phyloP scores from a whole-genome alignment of 768 basidiomycete species.

The Phallus indusiatus region DNA sequence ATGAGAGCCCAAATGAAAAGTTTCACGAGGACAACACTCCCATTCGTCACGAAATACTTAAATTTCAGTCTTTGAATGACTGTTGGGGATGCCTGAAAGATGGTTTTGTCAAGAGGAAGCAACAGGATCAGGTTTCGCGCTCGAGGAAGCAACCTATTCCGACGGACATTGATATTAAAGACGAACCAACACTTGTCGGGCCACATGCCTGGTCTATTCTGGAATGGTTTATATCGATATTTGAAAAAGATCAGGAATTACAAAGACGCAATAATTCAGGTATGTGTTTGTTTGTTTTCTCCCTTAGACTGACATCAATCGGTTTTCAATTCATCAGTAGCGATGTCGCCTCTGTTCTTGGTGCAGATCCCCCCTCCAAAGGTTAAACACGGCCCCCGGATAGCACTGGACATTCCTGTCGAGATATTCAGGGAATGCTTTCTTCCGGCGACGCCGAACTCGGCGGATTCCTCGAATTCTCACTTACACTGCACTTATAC shows the following conservation, averaged over 20 bases:
- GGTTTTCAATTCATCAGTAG: conserved; percentile 19
- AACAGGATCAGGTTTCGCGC: neutral
- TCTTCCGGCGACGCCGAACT: conserved; percentile 8
- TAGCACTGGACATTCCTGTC: conserved; percentile 45
- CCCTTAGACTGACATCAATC: neutral
- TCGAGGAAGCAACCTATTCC: conserved; percentile 18
- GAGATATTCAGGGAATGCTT: conserved; percentile 29
- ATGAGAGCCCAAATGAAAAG: neutral
- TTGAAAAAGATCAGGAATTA: conserved; percentile 54
- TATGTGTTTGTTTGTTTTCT: conserved; percentile 18
- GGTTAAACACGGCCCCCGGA: conserved; percentile 36
- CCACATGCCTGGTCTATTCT: conserved; percentile 62
- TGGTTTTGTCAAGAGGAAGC: conserved; percentile 6
- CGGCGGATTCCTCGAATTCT: neutral
- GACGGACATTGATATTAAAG: conserved; percentile 18
- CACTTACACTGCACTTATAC: neutral
- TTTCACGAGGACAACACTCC: conserved; percentile 4
- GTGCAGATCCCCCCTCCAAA: conserved; percentile 50
- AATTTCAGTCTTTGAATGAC: conserved; percentile 5
- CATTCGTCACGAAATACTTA: neutral
- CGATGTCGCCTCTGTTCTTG: conserved; percentile 44
- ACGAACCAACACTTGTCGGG: conserved; percentile 33
- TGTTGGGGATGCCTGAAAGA: conserved; percentile 7
- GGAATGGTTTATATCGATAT: conserved; percentile 57
- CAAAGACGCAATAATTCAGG: conserved; percentile 27